Percentiles rank a stretch among this genome's conserved stretches.
phyloP scores from a whole-genome alignment of 2,329 filamentous ascomycete genomes.

The Amauroascus niger region DNA sequence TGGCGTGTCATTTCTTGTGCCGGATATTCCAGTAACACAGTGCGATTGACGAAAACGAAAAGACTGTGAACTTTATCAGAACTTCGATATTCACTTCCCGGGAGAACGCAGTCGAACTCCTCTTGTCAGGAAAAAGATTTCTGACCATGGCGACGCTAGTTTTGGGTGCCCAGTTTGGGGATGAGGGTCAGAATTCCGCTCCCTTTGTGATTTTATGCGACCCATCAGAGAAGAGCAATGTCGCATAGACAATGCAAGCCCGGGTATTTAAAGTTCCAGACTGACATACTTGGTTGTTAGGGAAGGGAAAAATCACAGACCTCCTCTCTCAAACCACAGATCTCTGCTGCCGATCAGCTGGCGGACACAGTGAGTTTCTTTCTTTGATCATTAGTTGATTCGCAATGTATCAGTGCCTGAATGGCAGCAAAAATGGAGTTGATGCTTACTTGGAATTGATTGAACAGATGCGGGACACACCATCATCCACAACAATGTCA shows the following conservation, averaged over 20 bases:
- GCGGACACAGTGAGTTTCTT: slow-evolving; percentile 36
- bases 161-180: slow-evolving; percentile 41
- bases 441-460: background rate
- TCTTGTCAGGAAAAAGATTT: background rate
- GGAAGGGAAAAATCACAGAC: slow-evolving; percentile 42
- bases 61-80: background rate
- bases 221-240: background rate
- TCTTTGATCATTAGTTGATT: background rate
- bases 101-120: background rate
- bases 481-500: slow-evolving; percentile 39
- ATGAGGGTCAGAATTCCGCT: slow-evolving; percentile 33
- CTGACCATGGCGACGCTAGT: slow-evolving; percentile 33
- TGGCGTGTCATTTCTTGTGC: background rate
- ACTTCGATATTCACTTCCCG: too few relatives aligned
- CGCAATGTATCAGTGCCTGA: background rate
- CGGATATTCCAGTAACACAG: background rate
- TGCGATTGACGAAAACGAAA: background rate
- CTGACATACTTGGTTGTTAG: slow-evolving; percentile 20
- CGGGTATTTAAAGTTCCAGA: background rate
- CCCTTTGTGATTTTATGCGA: background rate
- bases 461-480: slow-evolving; percentile 38
- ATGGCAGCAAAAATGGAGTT: background rate
- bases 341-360: slow-evolving; percentile 39
- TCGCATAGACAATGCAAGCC: background rate
- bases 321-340: slow-evolving; percentile 38